Percentiles rank a stretch among this genome's conserved stretches.
phyloP scores from a whole-genome alignment of 2,329 filamentous ascomycete genomes.

The Emmonsiellopsis sp. region DNA sequence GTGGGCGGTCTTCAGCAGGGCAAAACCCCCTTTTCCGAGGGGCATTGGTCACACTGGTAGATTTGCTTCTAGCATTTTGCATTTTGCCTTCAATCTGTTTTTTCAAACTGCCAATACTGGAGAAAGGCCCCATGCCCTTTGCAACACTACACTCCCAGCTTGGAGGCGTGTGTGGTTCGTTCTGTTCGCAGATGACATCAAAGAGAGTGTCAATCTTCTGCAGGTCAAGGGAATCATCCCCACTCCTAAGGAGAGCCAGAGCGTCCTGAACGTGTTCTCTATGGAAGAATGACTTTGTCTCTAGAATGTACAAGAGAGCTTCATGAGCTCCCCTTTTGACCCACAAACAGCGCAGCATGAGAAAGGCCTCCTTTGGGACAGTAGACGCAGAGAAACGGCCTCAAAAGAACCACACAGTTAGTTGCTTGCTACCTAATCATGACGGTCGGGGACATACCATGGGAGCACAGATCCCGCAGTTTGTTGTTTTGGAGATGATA shows the following conservation, averaged over 20 bases:
- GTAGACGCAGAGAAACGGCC: conserved; percentile 6
- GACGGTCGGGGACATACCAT: background rate
- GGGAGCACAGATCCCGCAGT: background rate
- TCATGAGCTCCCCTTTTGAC: background rate
- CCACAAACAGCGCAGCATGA: conserved; percentile 1
- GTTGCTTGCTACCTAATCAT: background rate
- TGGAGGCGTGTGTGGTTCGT: background rate
- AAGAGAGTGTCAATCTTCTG: background rate
- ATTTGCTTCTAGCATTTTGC: background rate
- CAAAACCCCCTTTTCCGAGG: background rate
- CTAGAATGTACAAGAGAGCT: background rate
- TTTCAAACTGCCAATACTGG: conserved; percentile 1
- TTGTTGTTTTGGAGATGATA: background rate
- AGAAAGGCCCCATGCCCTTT: conserved; percentile 7
- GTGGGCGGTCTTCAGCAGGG: background rate
- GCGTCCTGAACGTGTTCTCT: background rate
- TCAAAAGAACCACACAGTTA: background rate
- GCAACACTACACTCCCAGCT: conserved; percentile 2
- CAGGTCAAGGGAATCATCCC: background rate
- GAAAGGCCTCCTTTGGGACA: conserved; percentile 4
- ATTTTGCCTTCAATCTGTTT: conserved; percentile 2
- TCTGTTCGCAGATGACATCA: background rate
- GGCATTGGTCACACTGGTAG: background rate
- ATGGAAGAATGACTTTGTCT: background rate
- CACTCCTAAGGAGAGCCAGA: background rate